Evolutionary conservation across 2,329 filamentous ascomycete genomes (phyloP).

Genomic region (Sclerotiophoma versabilis): DNA sequence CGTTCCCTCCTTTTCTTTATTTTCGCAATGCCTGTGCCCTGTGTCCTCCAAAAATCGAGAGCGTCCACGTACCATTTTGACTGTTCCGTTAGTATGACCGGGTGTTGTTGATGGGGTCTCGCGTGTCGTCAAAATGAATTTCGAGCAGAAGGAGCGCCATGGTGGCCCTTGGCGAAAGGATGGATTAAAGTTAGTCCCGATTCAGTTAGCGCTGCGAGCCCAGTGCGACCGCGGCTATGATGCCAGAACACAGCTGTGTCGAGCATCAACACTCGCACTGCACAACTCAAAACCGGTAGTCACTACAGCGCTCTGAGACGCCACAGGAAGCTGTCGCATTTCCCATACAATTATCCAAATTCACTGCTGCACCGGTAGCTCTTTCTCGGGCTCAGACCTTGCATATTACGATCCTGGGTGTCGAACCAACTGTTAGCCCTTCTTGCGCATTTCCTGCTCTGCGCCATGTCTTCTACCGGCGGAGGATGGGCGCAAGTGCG

Average conservation of each 20-base stretch:
- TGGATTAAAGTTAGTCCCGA: neutral
- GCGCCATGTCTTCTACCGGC: constrained; percentile 49
- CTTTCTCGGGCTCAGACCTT: too few relatives aligned
- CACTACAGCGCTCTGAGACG: too few relatives aligned
- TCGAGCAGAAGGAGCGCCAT: constrained; percentile 31
- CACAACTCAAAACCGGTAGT: too few relatives aligned
- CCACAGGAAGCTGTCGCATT: too few relatives aligned
- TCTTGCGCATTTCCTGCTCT: too few relatives aligned
- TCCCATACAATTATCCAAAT: too few relatives aligned
- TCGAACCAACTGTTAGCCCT: too few relatives aligned
- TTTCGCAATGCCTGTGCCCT: constrained; percentile 21
- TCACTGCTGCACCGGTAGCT: too few relatives aligned
- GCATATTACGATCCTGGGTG: too few relatives aligned
- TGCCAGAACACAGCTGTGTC: constrained; percentile 24
- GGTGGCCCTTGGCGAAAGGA: constrained; percentile 26
- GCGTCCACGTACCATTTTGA: constrained; percentile 48
- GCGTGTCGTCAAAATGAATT: constrained; percentile 46
- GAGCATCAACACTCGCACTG: neutral
- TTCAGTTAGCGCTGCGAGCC: constrained; percentile 2
- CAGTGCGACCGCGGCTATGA: constrained; percentile 24
- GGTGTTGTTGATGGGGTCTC: constrained; percentile 47
- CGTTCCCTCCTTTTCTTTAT: constrained; percentile 5
- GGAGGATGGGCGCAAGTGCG: constrained; percentile 88
- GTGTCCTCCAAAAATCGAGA: constrained; percentile 22
- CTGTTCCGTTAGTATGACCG: constrained; percentile 47